Conservation (phyloP, 768 basidiomycete genomes). For the Termitomyces sp. region DNA sequence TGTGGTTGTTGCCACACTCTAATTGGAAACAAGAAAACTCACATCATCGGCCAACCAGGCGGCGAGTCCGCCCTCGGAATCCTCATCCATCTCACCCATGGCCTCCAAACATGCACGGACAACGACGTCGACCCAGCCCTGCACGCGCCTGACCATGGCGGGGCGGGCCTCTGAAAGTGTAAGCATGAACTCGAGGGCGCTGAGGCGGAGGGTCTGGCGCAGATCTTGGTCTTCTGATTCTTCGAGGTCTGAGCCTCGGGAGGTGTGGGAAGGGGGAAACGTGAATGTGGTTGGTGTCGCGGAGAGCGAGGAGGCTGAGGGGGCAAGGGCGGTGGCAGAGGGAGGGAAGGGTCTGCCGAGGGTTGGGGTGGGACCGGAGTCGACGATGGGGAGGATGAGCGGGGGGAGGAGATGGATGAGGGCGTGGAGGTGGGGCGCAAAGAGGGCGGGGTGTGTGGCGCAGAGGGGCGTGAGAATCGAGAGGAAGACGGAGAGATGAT, state of each 20-base stretch:
- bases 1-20: too few relatives aligned
- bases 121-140: slow-evolving; percentile 65
- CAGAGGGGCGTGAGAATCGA: slow-evolving; percentile 67
- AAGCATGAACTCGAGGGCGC: slow-evolving; percentile 80
- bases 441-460: slow-evolving; percentile 61
- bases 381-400: slow-evolving; percentile 49
- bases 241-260: slow-evolving; percentile 13
- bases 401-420: slow-evolving; percentile 70
- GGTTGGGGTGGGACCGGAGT: slow-evolving; percentile 46
- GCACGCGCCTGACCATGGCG: slow-evolving; percentile 57
- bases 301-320: too few relatives aligned
- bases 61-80: slow-evolving; percentile 12
- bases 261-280: too few relatives aligned
- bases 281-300: too few relatives aligned
- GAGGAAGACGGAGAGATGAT: slow-evolving; percentile 60
- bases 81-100: slow-evolving; percentile 73
- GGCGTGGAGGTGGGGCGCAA: slow-evolving; percentile 62
- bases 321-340: background rate
- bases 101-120: slow-evolving; percentile 78
- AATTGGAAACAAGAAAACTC: slow-evolving; percentile 20
- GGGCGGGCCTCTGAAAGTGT: slow-evolving; percentile 72
- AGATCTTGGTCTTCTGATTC: slow-evolving; percentile 54
- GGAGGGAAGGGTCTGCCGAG: slow-evolving; percentile 38
- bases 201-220: slow-evolving; percentile 60
- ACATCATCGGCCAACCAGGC: slow-evolving; percentile 75